phyloP scores from a whole-genome alignment of 2,329 filamentous ascomycete genomes.

The Penicillium sp. region DNA sequence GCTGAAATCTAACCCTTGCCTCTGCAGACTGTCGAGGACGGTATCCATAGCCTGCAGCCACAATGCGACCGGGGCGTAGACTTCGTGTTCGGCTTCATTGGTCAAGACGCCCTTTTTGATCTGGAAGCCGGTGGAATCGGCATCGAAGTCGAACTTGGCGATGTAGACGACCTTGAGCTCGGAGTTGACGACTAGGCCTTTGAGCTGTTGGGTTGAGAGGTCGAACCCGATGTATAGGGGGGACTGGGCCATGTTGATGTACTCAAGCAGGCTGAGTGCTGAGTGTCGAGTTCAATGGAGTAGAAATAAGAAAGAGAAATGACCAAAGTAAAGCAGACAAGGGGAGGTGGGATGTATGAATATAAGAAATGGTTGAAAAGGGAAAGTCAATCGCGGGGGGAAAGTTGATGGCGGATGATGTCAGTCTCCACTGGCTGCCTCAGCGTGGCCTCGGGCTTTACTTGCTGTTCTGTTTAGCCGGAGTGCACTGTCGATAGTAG shows the following conservation, averaged over 20 bases:
- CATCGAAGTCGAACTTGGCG: slow-evolving; percentile 94
- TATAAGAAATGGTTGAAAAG: neutral
- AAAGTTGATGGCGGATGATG: neutral
- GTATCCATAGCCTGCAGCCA: slow-evolving; percentile 93
- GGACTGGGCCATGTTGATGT: slow-evolving; percentile 45
- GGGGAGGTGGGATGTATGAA: neutral
- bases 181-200: slow-evolving; percentile 86
- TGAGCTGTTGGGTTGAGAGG: slow-evolving; percentile 94
- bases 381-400: neutral
- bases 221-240: slow-evolving; percentile 91
- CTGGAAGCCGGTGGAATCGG: slow-evolving; percentile 76
- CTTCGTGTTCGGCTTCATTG: slow-evolving; percentile 81
- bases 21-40: slow-evolving; percentile 73
- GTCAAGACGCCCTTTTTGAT: slow-evolving; percentile 86
- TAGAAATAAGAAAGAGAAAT: neutral
- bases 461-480: neutral
- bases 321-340: no score
- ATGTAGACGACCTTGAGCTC: slow-evolving; percentile 79
- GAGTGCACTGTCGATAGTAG: neutral
- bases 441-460: neutral
- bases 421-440: neutral
- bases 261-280: neutral
- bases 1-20: slow-evolving; percentile 71
- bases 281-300: neutral
- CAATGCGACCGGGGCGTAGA: slow-evolving; percentile 89